These are phyloP conservation scores for Cytospora paraplurivora DNA, from an alignment of 2,329 filamentous ascomycete genomes.

Conservation along the genomic window DNA sequence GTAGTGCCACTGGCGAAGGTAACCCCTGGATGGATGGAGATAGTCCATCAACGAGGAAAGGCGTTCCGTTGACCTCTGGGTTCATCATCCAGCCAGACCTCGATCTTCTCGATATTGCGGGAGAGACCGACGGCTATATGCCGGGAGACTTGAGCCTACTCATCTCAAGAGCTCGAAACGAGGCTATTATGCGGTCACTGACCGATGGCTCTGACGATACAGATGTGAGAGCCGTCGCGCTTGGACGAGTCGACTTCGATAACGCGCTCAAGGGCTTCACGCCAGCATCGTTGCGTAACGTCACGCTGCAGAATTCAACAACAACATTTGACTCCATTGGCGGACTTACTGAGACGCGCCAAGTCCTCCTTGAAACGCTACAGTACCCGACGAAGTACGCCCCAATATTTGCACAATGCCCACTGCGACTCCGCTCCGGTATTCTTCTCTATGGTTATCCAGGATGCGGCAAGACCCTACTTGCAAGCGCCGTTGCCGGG, in stretches of 20 bases:
- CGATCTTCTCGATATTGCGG: constrained; percentile 90
- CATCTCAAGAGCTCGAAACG: constrained; percentile 83
- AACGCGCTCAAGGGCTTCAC: constrained; percentile 89
- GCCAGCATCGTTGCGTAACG: constrained; percentile 89
- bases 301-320: constrained; percentile 88
- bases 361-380: constrained; percentile 90
- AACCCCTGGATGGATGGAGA: constrained; percentile 76
- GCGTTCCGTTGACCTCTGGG: constrained; percentile 44
- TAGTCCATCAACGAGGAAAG: constrained; percentile 55
- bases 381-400: constrained; percentile 98
- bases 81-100: constrained; percentile 76
- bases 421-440: constrained; percentile 89
- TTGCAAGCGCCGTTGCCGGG: constrained; percentile 94
- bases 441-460: constrained; percentile 93
- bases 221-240: constrained; percentile 57
- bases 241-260: constrained; percentile 77
- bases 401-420: constrained; percentile 95
- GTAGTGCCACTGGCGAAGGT: constrained; percentile 52
- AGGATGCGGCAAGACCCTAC: constrained; percentile 92
- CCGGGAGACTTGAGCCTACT: constrained; percentile 88
- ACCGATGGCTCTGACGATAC: constrained; percentile 50
- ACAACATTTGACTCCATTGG: constrained; percentile 93
- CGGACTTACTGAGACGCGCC: constrained; percentile 80
- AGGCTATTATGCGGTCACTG: constrained; percentile 86
- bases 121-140: constrained; percentile 97